Conservation (phyloP, 108 stramenopile genomes). For the Nitzschia inconspicua region DNA sequence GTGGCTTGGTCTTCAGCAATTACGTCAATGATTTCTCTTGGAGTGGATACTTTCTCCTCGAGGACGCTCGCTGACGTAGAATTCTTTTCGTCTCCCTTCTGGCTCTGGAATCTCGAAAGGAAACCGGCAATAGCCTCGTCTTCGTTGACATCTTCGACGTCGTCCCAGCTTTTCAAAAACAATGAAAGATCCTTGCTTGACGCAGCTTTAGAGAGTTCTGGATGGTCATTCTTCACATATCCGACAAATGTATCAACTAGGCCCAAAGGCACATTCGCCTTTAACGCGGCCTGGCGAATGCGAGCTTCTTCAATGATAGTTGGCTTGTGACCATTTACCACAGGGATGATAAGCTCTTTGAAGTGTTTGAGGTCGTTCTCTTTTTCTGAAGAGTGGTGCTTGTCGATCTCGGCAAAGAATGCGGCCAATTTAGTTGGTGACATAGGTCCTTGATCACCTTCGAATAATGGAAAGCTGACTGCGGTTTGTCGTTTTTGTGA, state of each 20-base stretch:
- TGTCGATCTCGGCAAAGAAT: not conserved
- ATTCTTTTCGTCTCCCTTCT: too few species aligned
- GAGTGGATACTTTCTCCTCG: too few species aligned
- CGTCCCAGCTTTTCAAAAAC: not conserved
- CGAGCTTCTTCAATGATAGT: slow-evolving; percentile 29
- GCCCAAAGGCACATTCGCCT: slow-evolving; percentile 16
- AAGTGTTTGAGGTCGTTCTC: slow-evolving; percentile 4
- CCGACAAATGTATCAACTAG: slow-evolving; percentile 15
- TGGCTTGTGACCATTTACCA: slow-evolving; percentile 14
- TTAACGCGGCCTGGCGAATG: slow-evolving; percentile 23
- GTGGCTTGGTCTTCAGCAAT: too few species aligned
- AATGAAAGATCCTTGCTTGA: not conserved
- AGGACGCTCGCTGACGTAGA: too few species aligned
- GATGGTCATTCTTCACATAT: not conserved
- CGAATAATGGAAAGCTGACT: too few species aligned
- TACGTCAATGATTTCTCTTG: not conserved
- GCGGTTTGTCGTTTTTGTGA: too few species aligned
- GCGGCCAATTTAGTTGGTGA: not conserved
- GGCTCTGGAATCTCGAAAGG: slow-evolving; percentile 12
- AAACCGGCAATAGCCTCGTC: slow-evolving; percentile 21
- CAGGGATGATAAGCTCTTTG: slow-evolving; percentile 7
- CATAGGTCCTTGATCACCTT: too few species aligned
- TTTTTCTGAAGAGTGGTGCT: not conserved
- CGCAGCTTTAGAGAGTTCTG: not conserved
- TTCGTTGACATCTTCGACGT: slow-evolving; percentile 29